phyloP scores from a whole-genome alignment of 352 stramenopile genomes.

The Globisporangium paroecandrum region DNA sequence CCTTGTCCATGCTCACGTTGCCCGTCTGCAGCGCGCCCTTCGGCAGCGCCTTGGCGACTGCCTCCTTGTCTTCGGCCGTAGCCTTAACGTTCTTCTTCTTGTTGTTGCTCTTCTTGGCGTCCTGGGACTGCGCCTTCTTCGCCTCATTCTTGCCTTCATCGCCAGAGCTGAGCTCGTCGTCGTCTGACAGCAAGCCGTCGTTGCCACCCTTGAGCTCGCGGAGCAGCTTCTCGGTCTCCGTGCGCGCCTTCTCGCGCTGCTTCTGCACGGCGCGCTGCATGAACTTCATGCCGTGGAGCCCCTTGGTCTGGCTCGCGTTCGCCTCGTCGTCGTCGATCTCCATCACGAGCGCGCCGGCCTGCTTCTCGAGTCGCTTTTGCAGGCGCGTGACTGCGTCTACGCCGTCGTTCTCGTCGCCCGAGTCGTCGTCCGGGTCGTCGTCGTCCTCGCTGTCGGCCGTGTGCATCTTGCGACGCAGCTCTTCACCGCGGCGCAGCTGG shows the following conservation, averaged over 20 bases:
- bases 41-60: constrained; percentile 50
- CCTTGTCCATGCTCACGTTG: constrained; percentile 70
- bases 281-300: constrained; percentile 96
- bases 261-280: constrained; percentile 97
- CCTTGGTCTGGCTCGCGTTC: constrained; percentile 53
- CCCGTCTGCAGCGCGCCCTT: constrained; percentile 53
- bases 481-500: constrained; percentile 86
- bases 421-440: constrained; percentile 39
- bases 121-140: constrained; percentile 28
- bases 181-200: constrained; percentile 55
- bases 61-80: constrained; percentile 49
- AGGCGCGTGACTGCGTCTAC: constrained; percentile 53
- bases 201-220: constrained; percentile 91
- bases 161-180: constrained; percentile 42
- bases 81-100: constrained; percentile 44
- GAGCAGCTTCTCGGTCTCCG: constrained; percentile 92
- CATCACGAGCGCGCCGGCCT: constrained; percentile 67
- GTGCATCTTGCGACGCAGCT: constrained; percentile 93
- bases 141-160: constrained; percentile 31
- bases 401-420: constrained; percentile 41
- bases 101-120: constrained; percentile 25
- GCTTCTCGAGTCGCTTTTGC: constrained; percentile 64
- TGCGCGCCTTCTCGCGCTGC: constrained; percentile 89
- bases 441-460: constrained; percentile 64
- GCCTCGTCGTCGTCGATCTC: constrained; percentile 68